Evolutionary conservation across 371 early-diverging fungal species (phyloP), one percentile per base, ranked within the genome.

Genomic region (Mortierella sp.): DNA sequence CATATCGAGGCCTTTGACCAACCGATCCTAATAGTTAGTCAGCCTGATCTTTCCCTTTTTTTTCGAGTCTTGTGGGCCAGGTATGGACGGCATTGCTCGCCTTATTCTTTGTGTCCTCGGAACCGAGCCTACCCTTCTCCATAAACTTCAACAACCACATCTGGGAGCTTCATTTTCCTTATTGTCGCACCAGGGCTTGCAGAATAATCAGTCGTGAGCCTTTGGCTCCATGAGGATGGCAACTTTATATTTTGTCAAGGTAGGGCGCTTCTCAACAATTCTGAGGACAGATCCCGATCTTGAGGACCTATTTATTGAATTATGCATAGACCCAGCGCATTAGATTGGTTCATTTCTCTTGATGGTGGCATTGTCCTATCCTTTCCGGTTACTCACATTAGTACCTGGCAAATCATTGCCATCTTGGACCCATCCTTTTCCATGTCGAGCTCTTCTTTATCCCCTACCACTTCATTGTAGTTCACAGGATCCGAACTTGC

Each of bases 51-150:
- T 2, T 57, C 26, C 2, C 62, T 77, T 7, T n/a, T n/a, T n/a
- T n/a, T 43, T 48, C 56, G 64, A 65, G 69, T 68, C 68, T 48
- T 77, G 72, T 25, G 77, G 77, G 1, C 7, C 19, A 1, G 56
- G 46, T 0, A 69, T 77, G 2, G 77, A 77, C 25, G 77, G 77
- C 26, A 77, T 77, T 56, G 50, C 72, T 55, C 72, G 77, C 6
- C 14, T 77, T 43, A 72, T 66, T 28, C 65, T 72, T 9, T 48
- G 56, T 0, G 68, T 72, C 16, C 51, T 62, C 0, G 63, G 68
- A 5, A 68, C 66, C 6, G 6, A 57, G 1, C 56, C 64, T 3
- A 77, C 77, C 0, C 58, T 77, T 16, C 61, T 72, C 26, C 72
- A 77, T 25, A 77, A 62, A 25, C 65, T 72, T 11, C n/a, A n/a